Evolutionary conservation across 306 rosid genomes (phyloP).

Genomic region (Dalbergia cultrata): DNA sequence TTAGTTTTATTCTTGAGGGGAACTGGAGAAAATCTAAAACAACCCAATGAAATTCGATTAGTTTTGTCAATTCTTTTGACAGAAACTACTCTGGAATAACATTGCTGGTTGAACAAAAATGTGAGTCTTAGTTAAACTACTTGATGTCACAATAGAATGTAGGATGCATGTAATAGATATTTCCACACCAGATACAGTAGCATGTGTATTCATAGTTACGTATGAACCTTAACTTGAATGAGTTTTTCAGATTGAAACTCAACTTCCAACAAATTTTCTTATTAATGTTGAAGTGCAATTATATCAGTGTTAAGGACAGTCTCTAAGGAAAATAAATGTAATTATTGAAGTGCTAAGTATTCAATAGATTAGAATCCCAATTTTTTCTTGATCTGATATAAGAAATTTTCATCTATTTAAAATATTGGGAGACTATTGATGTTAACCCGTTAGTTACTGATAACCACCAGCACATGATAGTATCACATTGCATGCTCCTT

Average conservation of each 20-base stretch:
- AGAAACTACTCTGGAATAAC: not conserved
- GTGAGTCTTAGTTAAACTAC: not conserved
- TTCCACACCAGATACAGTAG: not conserved
- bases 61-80: too few relatives aligned
- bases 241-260: not conserved
- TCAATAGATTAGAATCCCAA: too few relatives aligned
- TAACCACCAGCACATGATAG: not conserved
- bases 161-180: not conserved
- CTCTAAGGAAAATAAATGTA: not conserved
- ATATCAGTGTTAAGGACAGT: constrained; percentile 2
- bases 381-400: too few relatives aligned
- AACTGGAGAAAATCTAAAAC: not conserved
- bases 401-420: not conserved
- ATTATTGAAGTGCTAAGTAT: too few relatives aligned
- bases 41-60: not conserved
- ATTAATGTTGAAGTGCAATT: constrained; percentile 19
- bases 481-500: not conserved
- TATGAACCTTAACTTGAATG: constrained; percentile 17
- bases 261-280: constrained; percentile 3
- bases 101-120: not conserved
- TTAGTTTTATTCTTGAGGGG: not conserved
- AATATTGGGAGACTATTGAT: not conserved
- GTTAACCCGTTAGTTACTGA: not conserved
- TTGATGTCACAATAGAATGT: not conserved
- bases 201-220: constrained; percentile 15